Conservation (phyloP, 225 moss, liverwort and hornwort genomes). For the Rhytidiadelphus loreus region DNA sequence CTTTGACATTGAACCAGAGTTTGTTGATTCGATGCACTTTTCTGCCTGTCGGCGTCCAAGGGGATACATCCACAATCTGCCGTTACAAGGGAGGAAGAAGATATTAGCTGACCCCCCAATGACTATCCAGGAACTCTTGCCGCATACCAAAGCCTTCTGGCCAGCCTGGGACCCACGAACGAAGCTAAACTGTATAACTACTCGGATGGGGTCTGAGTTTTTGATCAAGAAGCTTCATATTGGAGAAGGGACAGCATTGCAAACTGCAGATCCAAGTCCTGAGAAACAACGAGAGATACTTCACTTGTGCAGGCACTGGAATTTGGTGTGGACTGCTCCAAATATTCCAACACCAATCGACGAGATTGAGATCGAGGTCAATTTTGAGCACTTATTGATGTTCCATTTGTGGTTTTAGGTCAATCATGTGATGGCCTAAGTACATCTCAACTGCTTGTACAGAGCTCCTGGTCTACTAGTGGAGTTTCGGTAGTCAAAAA, state of each 20-base stretch:
- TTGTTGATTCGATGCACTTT: constrained; percentile 59
- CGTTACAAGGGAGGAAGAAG: constrained; percentile 47
- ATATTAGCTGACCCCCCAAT: constrained; percentile 48
- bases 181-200: constrained; percentile 60
- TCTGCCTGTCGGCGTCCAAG: constrained; percentile 62
- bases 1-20: constrained; percentile 53
- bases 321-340: constrained; percentile 64
- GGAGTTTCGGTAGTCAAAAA: not conserved
- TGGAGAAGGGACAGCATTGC: not conserved
- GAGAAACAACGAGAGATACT: constrained; percentile 12
- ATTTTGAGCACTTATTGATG: not conserved
- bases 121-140: constrained; percentile 54
- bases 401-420: not conserved
- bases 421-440: not conserved
- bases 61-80: constrained; percentile 82
- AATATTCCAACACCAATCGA: constrained; percentile 36
- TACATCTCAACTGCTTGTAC: not conserved
- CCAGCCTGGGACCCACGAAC: constrained; percentile 52
- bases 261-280: not conserved
- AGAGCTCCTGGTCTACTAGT: not conserved
- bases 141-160: constrained; percentile 40
- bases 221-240: constrained; percentile 9
- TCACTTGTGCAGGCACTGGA: constrained; percentile 38
- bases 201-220: constrained; percentile 32
- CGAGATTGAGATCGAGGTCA: constrained; percentile 35